Evolutionary conservation across 805 yeast species (phyloP).

Genomic region (Nakazawaea anatomiae): DNA sequence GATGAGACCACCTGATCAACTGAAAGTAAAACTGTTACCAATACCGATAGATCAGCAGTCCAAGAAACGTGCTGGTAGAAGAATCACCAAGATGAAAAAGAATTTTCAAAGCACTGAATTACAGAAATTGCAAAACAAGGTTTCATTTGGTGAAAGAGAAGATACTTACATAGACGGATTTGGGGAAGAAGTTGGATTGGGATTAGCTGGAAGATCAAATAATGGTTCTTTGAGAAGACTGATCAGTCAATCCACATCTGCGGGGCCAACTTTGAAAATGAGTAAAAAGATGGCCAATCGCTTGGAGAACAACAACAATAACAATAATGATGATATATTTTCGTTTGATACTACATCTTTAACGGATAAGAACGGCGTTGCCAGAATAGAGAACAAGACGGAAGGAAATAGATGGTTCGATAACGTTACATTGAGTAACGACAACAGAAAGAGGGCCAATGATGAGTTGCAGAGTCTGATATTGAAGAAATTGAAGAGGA

Average conservation of each 20-base stretch:
- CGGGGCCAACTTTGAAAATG: slow-evolving; percentile 50
- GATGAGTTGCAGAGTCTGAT: slow-evolving; percentile 1
- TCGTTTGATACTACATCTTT: slow-evolving; percentile 3
- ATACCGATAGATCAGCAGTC: slow-evolving; percentile 70
- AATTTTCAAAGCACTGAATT: slow-evolving; percentile 76
- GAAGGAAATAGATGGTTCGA: slow-evolving; percentile 6
- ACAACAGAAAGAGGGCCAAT: neutral
- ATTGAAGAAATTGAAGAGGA: slow-evolving; percentile 3
- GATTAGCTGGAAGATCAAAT: slow-evolving; percentile 46
- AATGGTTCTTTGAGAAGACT: slow-evolving; percentile 16
- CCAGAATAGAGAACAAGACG: neutral
- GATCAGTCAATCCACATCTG: slow-evolving; percentile 22
- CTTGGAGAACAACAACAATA: slow-evolving; percentile 17
- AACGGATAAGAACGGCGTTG: neutral
- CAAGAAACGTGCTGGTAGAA: slow-evolving; percentile 81
- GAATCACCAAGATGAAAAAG: slow-evolving; percentile 75
- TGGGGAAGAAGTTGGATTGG: slow-evolving; percentile 82
- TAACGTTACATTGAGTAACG: neutral
- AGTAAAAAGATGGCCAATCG: slow-evolving; percentile 56
- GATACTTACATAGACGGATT: slow-evolving; percentile 52
- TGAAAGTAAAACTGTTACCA: slow-evolving; percentile 64
- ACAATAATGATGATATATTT: neutral
- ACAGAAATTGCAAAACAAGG: slow-evolving; percentile 75
- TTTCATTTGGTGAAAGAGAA: slow-evolving; percentile 78
- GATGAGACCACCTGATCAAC: slow-evolving; percentile 68